A percentile compares a stretch with the other conserved stretches of the same genome.
Evolutionary conservation across 805 yeast species (phyloP).

Genomic region (Starmera caribaea): DNA sequence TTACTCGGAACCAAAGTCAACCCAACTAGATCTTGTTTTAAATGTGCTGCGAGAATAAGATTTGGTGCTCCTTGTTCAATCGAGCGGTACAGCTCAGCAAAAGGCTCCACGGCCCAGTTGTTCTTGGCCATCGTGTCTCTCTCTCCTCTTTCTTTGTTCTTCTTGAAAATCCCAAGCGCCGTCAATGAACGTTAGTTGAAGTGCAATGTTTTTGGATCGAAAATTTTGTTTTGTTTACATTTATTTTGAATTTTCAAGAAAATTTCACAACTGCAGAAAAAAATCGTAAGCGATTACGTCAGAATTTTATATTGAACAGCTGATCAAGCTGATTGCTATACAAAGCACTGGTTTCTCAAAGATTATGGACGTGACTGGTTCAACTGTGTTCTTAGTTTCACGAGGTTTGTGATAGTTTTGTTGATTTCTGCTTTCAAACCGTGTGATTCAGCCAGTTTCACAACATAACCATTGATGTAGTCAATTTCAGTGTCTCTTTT

Average conservation of each 20-base stretch:
- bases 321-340: no score
- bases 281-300: no score
- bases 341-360: no score
- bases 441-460: slow-evolving; percentile 38
- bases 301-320: no score
- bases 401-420: slow-evolving; percentile 22
- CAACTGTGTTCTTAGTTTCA: slow-evolving; percentile 23
- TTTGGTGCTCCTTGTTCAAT: slow-evolving; percentile 21
- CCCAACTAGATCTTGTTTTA: slow-evolving; percentile 35
- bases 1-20: slow-evolving; percentile 34
- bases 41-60: slow-evolving; percentile 16
- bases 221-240: no score
- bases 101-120: not conserved
- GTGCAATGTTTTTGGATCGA: no score
- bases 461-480: slow-evolving; percentile 76
- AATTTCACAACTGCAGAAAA: no score
- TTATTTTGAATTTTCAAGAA: no score
- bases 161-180: no score
- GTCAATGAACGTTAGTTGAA: no score
- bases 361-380: slow-evolving; percentile 14
- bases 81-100: slow-evolving; percentile 16
- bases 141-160: not conserved
- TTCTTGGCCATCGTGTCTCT: not conserved
- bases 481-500: slow-evolving; percentile 65
- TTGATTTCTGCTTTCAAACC: slow-evolving; percentile 24